Conservation (phyloP, 306 rosid species). For the Senna siamea region DNA sequence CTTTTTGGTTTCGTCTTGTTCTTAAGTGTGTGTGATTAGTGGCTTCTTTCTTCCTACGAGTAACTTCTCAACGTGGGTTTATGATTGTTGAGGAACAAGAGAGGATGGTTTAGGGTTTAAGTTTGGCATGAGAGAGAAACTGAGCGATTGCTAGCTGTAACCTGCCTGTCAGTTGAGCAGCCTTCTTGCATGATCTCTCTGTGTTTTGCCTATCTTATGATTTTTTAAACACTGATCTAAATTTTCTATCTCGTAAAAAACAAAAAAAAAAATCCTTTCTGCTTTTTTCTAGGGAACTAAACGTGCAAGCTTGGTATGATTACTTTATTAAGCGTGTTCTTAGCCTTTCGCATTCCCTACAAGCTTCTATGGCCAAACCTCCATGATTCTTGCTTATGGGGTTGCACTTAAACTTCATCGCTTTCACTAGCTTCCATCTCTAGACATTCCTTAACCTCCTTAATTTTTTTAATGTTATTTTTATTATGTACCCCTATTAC, state of each 20-base stretch:
- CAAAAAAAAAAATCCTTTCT: conserved; percentile 9
- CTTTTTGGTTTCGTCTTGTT: no score
- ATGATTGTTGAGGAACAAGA: conserved; percentile 55
- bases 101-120: conserved; percentile 58
- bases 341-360: conserved; percentile 45
- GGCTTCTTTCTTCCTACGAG: conserved; percentile 27
- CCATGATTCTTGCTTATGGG: conserved; percentile 52
- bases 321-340: conserved; percentile 62
- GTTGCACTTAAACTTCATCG: conserved; percentile 5
- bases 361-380: conserved; percentile 27
- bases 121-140: conserved; percentile 52
- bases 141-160: conserved; percentile 82
- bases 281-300: conserved; percentile 60
- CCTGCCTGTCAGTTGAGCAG: conserved; percentile 89
- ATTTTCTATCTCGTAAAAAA: not conserved
- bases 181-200: conserved; percentile 90
- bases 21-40: no score
- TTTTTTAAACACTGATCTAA: not conserved
- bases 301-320: conserved; percentile 83
- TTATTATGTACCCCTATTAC: not conserved
- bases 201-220: conserved; percentile 7
- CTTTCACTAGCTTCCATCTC: not conserved
- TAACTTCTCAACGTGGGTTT: conserved; percentile 43
- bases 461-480: not conserved
- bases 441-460: not conserved